Conservation (phyloP, 1,139 yeast genomes). For the Suhomyces choctaworum region DNA sequence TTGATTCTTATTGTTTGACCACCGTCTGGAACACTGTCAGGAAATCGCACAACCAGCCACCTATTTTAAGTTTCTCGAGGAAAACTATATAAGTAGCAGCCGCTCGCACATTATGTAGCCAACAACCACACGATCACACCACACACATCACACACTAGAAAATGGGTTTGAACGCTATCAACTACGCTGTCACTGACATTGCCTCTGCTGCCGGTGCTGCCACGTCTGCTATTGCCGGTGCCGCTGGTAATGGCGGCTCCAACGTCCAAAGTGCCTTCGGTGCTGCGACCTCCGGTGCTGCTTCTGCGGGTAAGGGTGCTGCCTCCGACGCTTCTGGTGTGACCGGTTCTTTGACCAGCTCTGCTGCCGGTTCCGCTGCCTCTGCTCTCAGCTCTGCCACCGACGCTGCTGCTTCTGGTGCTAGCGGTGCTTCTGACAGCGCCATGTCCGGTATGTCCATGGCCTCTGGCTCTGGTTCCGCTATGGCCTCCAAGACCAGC, state of each 20-base stretch:
- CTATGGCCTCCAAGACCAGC: conserved; percentile 4
- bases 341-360: conserved; percentile 9
- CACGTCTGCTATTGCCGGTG: conserved; percentile 14
- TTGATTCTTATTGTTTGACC: not conserved
- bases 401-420: conserved; percentile 5
- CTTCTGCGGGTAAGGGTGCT: conserved; percentile 5
- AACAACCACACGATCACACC: not conserved
- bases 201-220: conserved; percentile 13
- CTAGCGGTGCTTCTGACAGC: conserved; percentile 4
- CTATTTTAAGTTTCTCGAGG: not conserved
- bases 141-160: not conserved
- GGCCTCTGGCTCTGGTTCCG: conserved; percentile 2
- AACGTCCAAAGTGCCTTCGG: conserved; percentile 18
- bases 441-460: conserved; percentile 5
- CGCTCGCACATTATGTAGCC: too few species aligned
- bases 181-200: conserved; percentile 18
- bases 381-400: conserved; percentile 4
- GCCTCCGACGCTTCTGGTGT: conserved; percentile 7
- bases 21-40: not conserved
- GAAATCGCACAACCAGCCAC: not conserved
- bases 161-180: conserved; percentile 20
- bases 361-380: conserved; percentile 10
- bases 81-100: not conserved
- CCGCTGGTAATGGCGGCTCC: conserved; percentile 12
- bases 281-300: conserved; percentile 14